phyloP scores from a whole-genome alignment of 768 basidiomycete genomes.

The Hygrophorus russula region DNA sequence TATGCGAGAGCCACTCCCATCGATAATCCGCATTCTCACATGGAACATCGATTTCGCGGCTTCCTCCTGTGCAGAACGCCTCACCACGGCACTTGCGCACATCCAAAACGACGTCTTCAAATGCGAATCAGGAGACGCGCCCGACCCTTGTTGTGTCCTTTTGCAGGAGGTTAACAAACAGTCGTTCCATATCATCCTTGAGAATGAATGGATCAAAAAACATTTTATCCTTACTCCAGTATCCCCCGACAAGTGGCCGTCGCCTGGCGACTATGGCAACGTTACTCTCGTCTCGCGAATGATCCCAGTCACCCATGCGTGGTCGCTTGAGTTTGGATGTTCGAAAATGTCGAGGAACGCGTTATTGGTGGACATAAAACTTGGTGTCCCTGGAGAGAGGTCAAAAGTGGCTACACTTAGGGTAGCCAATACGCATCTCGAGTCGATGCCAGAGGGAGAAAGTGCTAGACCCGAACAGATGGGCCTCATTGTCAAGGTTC shows the following conservation, averaged over 20 bases:
- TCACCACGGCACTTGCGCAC: slow-evolving; percentile 38
- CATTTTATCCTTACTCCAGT: slow-evolving; percentile 51
- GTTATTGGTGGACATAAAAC: slow-evolving; percentile 43
- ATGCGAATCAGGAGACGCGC: slow-evolving; percentile 32
- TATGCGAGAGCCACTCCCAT: slow-evolving; percentile 24
- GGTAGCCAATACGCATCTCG: slow-evolving; percentile 66
- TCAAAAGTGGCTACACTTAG: slow-evolving; percentile 36
- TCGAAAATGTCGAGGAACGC: slow-evolving; percentile 44
- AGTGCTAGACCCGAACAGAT: slow-evolving; percentile 39
- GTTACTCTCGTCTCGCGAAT: slow-evolving; percentile 57
- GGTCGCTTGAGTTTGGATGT: slow-evolving; percentile 40
- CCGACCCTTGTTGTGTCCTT: slow-evolving; percentile 51
- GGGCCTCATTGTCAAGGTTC: slow-evolving; percentile 33
- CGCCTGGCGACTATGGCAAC: slow-evolving; percentile 42
- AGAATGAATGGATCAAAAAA: slow-evolving; percentile 49
- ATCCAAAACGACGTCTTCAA: slow-evolving; percentile 42
- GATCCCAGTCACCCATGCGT: slow-evolving; percentile 35
- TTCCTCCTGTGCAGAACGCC: slow-evolving; percentile 27
- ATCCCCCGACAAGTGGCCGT: slow-evolving; percentile 43
- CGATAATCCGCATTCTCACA: slow-evolving; percentile 44
- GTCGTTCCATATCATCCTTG: slow-evolving; percentile 37
- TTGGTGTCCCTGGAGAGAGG: slow-evolving; percentile 24
- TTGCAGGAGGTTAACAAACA: slow-evolving; percentile 52
- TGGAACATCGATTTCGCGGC: slow-evolving; percentile 60
- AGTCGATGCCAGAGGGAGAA: slow-evolving; percentile 42